Conservation (phyloP, 768 basidiomycete genomes). For the Trametes cubensis region DNA sequence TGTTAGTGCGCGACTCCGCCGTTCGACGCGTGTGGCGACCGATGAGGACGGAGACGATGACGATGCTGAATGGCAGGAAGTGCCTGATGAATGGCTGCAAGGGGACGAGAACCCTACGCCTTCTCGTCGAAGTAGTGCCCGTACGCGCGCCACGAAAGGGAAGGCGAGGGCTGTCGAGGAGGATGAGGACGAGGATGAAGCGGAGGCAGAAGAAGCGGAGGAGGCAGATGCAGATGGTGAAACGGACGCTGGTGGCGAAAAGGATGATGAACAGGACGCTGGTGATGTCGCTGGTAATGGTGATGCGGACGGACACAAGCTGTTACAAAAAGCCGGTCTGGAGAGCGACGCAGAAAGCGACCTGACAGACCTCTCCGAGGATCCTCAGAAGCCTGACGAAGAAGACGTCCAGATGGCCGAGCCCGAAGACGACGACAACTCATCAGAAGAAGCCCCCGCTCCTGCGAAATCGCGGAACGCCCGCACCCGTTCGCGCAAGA, state of each 20-base stretch:
- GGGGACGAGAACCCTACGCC: slow-evolving; percentile 17
- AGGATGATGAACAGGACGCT: slow-evolving; percentile 20
- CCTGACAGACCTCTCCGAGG: slow-evolving; percentile 70
- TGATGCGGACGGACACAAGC: slow-evolving; percentile 18
- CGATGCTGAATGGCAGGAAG: slow-evolving; percentile 73
- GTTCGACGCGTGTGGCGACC: slow-evolving; percentile 32
- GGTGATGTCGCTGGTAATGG: slow-evolving; percentile 24
- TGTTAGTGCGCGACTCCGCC: slow-evolving; percentile 66
- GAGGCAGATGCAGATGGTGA: slow-evolving; percentile 12
- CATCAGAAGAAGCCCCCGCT: slow-evolving; percentile 1
- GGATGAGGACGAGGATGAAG: slow-evolving; percentile 28
- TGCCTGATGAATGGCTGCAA: slow-evolving; percentile 75
- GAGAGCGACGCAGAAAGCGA: slow-evolving; percentile 73
- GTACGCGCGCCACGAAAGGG: slow-evolving; percentile 21
- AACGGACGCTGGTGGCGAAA: slow-evolving; percentile 9
- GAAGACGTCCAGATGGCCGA: slow-evolving; percentile 27
- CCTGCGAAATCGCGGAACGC: background rate
- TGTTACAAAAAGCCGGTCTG: slow-evolving; percentile 50
- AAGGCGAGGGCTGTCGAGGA: slow-evolving; percentile 26
- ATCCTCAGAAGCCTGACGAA: slow-evolving; percentile 29
- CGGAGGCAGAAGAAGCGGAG: slow-evolving; percentile 26
- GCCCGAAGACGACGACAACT: slow-evolving; percentile 2
- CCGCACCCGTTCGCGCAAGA: slow-evolving; percentile 1
- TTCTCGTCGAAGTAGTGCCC: slow-evolving; percentile 5
- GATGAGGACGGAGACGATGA: slow-evolving; percentile 43